phyloP scores from a whole-genome alignment of 495 filamentous ascomycete species.

The Trichoderma orchidacearum region DNA sequence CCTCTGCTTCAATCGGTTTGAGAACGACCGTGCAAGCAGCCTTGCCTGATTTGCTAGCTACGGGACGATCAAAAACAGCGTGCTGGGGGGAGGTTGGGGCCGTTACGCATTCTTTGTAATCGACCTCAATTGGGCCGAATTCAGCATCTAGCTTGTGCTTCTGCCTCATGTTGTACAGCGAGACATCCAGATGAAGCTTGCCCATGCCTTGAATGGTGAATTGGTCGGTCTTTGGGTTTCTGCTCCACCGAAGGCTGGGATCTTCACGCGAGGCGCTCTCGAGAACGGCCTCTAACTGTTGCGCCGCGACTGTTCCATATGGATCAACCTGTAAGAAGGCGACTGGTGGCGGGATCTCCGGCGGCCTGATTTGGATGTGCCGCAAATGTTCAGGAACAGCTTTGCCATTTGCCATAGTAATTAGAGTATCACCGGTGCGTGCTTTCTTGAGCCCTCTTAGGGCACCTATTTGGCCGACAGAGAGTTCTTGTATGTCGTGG shows the following conservation, averaged over 20 bases:
- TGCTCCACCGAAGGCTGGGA: conserved; percentile 73
- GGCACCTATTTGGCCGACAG: conserved; percentile 89
- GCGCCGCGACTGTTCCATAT: conserved; percentile 61
- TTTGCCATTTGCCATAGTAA: conserved; percentile 48
- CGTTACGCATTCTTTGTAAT: conserved; percentile 73
- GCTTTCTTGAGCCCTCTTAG: conserved; percentile 81
- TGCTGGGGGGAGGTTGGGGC: conserved; percentile 36
- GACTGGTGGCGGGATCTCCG: conserved; percentile 81
- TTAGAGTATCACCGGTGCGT: conserved; percentile 83
- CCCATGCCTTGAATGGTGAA: conserved; percentile 95
- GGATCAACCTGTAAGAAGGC: conserved; percentile 93
- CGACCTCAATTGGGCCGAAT: conserved; percentile 91
- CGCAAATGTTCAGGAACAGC: conserved; percentile 47
- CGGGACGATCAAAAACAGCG: conserved; percentile 57
- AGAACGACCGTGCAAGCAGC: conserved; percentile 61
- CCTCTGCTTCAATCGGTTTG: conserved; percentile 39
- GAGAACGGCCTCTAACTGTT: conserved; percentile 61
- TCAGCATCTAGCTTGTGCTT: conserved; percentile 78
- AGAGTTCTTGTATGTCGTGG: conserved; percentile 66
- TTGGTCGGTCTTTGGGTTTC: conserved; percentile 85
- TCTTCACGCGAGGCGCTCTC: conserved; percentile 77
- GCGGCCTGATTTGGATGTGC: conserved; percentile 72
- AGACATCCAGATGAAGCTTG: conserved; percentile 93
- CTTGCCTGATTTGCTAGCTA: conserved; percentile 66
- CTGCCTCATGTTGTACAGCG: conserved; percentile 70